Evolutionary conservation across 805 yeast species (phyloP).

Genomic region (Tanozyma kutaoensis): DNA sequence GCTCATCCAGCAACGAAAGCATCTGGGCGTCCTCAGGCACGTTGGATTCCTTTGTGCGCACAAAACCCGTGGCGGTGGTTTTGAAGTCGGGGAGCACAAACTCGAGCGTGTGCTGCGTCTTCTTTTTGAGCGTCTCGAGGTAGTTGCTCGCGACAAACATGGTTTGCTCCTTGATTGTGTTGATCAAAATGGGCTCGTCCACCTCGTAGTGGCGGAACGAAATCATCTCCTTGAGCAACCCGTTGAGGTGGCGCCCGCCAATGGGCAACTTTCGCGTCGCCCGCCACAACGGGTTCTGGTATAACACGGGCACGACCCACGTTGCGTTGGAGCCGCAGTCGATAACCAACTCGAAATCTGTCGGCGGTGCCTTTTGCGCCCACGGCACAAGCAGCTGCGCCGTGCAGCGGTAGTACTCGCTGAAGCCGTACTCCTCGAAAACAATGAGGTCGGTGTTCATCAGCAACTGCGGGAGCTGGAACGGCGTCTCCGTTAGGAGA

Average conservation of each 20-base stretch:
- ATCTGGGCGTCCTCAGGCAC: slow-evolving; percentile 41
- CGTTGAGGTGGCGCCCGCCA: slow-evolving; percentile 79
- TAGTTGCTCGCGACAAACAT: slow-evolving; percentile 59
- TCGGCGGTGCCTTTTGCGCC: slow-evolving; percentile 8
- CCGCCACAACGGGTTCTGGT: slow-evolving; percentile 63
- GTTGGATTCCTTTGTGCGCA: slow-evolving; percentile 14
- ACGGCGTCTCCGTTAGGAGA: slow-evolving; percentile 68
- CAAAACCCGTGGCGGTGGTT: slow-evolving; percentile 66
- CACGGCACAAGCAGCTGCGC: slow-evolving; percentile 54
- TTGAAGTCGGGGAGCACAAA: slow-evolving; percentile 84
- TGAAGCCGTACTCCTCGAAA: slow-evolving; percentile 87
- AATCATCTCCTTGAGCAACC: slow-evolving; percentile 68
- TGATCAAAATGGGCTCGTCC: slow-evolving; percentile 78
- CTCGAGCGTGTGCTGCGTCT: slow-evolving; percentile 32
- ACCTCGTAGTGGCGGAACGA: slow-evolving; percentile 90
- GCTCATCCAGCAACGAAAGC: slow-evolving; percentile 63
- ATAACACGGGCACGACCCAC: slow-evolving; percentile 73
- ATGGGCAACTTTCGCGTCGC: slow-evolving; percentile 71
- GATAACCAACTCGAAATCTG: slow-evolving; percentile 52
- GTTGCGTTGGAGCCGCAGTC: slow-evolving; percentile 87
- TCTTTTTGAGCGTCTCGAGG: slow-evolving; percentile 24
- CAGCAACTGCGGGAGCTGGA: slow-evolving; percentile 69
- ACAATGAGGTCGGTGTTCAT: slow-evolving; percentile 81
- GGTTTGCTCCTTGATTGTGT: slow-evolving; percentile 72
- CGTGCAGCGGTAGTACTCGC: slow-evolving; percentile 53